phyloP scores from a whole-genome alignment of 192 early-diverging fungal genomes.

The Gonapodya sp. region DNA sequence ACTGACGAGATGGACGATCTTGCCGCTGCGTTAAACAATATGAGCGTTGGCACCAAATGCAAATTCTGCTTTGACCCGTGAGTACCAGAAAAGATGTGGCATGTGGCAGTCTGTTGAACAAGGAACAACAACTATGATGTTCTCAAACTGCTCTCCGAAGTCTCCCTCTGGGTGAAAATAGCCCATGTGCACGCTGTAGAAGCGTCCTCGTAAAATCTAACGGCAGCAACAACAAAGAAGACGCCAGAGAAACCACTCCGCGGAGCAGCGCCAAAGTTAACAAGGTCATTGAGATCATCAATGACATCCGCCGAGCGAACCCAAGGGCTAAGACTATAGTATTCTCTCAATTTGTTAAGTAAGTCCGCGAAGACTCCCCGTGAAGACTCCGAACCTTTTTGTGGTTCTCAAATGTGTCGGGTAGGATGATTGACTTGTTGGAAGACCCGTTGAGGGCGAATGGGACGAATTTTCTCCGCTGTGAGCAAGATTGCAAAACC shows the following conservation, averaged over 20 bases:
- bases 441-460: not conserved
- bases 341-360: constrained; percentile 36
- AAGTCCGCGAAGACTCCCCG: too few species aligned
- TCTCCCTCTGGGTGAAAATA: not conserved
- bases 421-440: not conserved
- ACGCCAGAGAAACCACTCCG: too few species aligned
- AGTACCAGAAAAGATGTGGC: too few species aligned
- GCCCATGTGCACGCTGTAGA: not conserved
- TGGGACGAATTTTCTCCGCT: not conserved
- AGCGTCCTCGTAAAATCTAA: not conserved
- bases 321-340: constrained; percentile 39
- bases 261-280: not conserved
- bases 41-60: not conserved
- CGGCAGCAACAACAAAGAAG: not conserved
- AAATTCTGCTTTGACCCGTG: not conserved
- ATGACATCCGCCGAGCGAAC: not conserved
- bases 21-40: not conserved
- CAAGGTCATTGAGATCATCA: not conserved
- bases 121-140: too few species aligned
- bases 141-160: not conserved
- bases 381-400: too few species aligned
- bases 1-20: not conserved
- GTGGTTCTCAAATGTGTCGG: too few species aligned
- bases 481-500: too few species aligned
- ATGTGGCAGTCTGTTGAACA: too few species aligned